Base-by-base conservation (phyloP, 2,329 filamentous ascomycete species). In the Ascochyta pisi region DNA sequence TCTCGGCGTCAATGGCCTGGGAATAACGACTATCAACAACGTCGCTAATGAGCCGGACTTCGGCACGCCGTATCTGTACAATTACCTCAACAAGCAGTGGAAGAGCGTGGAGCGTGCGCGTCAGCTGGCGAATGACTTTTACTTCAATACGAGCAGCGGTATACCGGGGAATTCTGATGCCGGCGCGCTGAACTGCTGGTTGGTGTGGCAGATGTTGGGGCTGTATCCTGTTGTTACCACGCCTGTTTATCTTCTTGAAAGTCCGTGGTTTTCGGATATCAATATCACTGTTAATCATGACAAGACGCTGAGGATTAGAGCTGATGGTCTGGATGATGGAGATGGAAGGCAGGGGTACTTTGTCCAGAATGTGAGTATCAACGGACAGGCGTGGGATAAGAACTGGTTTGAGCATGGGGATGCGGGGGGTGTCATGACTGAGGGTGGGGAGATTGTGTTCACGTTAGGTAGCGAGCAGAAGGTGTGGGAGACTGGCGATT, bases 341-440 rank as follows among this genome's bases (percentile, higher is more conserved):
- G 63, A 83, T 12, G 76, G 74, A 1, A 69, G 74, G 3, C 67
- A 79, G 3, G 79, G 79, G 2, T 81, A 78, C 38, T 86, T 81
- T 56, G 79, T 87, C 5, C 82, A 85, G 62, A 77, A 76, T 2
- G 73, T 86, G 1, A 81, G 72, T 50, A 79, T 86, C 34, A 85
- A 86, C 54, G 83, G 82, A 0, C 54, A 81, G 49, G 2, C 52
- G 0, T 85, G 83, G 84, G 63, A 73, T 0, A 80, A 77, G 71
- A 86, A 83, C 50, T 86, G 84, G 84, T 76, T 86, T 16, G 76
- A 79, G 51, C 83, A 86, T 65, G 76, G 79, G 1, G 81, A 86
- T 64, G 67, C 57, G 0, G 70, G 65, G 1, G 69, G 66, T 0
- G 69, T 74, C 22, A 74, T 75, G 71, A 66, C 53, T 1, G 41